Evolutionary conservation across 805 yeast genomes (phyloP).

Genomic region (Yamadazyma nakazawae): DNA sequence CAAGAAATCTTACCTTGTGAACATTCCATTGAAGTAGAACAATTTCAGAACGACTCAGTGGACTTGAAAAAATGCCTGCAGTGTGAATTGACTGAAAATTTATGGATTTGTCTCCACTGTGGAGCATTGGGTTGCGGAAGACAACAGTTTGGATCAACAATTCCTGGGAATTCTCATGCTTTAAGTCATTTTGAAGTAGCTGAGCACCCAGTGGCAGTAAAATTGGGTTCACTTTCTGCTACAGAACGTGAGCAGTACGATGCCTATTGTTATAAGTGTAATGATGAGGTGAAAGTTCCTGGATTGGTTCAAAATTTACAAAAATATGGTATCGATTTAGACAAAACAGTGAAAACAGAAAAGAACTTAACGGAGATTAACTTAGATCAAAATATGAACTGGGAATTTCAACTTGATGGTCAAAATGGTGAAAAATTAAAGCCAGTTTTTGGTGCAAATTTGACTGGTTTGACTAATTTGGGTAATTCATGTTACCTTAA

Average conservation of each 20-base stretch:
- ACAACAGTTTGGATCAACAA: constrained; percentile 83
- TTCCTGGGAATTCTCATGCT: constrained; percentile 92
- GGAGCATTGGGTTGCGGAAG: constrained; percentile 95
- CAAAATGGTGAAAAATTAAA: constrained; percentile 60
- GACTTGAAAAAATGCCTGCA: constrained; percentile 46
- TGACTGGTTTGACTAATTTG: constrained; percentile 83
- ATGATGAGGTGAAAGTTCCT: constrained; percentile 84
- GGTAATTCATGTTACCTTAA: constrained; percentile 93
- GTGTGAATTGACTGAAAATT: constrained; percentile 69
- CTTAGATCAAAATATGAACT: constrained; percentile 85
- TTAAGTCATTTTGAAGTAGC: constrained; percentile 59
- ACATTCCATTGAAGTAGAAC: constrained; percentile 62
- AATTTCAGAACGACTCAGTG: constrained; percentile 18
- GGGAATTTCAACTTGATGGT: constrained; percentile 85
- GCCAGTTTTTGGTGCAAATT: constrained; percentile 70
- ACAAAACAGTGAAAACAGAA: constrained; percentile 65
- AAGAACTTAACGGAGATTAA: constrained; percentile 85
- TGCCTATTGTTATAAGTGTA: constrained; percentile 82
- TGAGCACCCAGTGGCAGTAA: constrained; percentile 80
- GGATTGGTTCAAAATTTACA: constrained; percentile 45
- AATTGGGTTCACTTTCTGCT: constrained; percentile 81
- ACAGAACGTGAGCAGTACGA: constrained; percentile 62
- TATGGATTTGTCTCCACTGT: constrained; percentile 92
- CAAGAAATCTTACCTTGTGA: constrained; percentile 78
- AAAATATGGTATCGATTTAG: constrained; percentile 66